Evolutionary conservation across 768 basidiomycete species (phyloP), one percentile per base, ranked within the genome.

Genomic region (Cystobasidium onofrii): DNA sequence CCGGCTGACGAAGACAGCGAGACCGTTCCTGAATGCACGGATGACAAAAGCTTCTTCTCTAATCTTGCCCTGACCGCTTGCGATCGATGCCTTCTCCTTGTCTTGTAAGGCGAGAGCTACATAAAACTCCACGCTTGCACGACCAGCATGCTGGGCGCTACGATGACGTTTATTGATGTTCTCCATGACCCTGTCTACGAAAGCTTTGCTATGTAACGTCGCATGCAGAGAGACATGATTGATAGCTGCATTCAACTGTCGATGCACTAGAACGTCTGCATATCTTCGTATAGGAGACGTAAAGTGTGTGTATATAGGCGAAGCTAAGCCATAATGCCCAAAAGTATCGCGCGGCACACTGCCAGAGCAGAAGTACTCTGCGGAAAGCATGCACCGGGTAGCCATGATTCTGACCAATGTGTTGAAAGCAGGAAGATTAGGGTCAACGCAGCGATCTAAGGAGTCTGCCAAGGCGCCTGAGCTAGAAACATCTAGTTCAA

Each of bases 371-470:
- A 98, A 97, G 81, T 99, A 99, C 80, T 99, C 96, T 23, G 96
- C 96, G 0, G 94, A 89, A 29, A 97, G 85, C 96, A 99, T 99
- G 81, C 96, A 97, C 34, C 96, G 85, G 1, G 95, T 98, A 1
- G 96, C 94, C 94, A 99, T 97, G 81, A 99, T 98, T 50, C 96
- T 88, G 43, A 99, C 95, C 20, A 98, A 86, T 0, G 93, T 98
- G 78, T 98, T 99, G 85, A 99, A 98, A 0, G 91, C 88, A 0
- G 93, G 90, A 77, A 92, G 87, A 20, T 82, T 81, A 0, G 89
- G 85, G 79, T 96, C 92, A 31, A 92, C 81, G 80, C 96, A 98
- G 74, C 85, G 82, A 81, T 99, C 95, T 76, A 98, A 81, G 0
- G 92, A 95, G 12, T 85, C 85, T 0, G 95, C 96, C 18, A 99